Base-by-base conservation (phyloP, 202 grass and related monocot species). In the Carex sylvatica region DNA sequence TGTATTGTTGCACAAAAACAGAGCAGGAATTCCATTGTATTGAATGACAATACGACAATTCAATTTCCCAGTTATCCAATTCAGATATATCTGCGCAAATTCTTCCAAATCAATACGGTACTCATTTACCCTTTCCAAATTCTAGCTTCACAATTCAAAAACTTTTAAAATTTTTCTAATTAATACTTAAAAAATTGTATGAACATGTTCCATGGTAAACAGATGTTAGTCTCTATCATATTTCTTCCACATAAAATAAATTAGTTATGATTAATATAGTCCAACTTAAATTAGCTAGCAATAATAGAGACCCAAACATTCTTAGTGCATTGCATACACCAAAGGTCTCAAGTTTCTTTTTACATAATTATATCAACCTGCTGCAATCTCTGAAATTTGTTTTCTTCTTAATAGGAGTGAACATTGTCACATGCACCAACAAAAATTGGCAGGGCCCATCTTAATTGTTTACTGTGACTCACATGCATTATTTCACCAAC, bases 341-440 rank as follows among this genome's bases (percentile, higher is more conserved):
- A 72, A 51, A 72, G 19, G 9, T 72, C 8, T 77, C 28, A 59
- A 19, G 52, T 77, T 77, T 77, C 74, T 36, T 59, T 55, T 13
- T 77, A 16, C 51, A 59, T 58, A 58, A 77, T 77, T 77, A 77
- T 9, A 77, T 77, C 35, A 36, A 77, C 74, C 28, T 77, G 74
- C 28, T 77, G 52, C 28, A 19, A 33, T 77, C 52, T 22, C 74
- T 38, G 28, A 59, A 58, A 59, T 30, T 77, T 77, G 52, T 59
- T 77, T n/a, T 76, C 73, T 76, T 76, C 73, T 76, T 7, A 58
- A 58, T 15, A 58, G 24, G 26, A 76, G 52, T 76, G 73, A 76
- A 76, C 73, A 58, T 35, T 80, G 78, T 65, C 78, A 80, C 78
- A 80, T 80, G 59, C 78, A 80, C 35, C 59, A 49, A 65, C 60